Evolutionary conservation across 2,329 filamentous ascomycete species (phyloP), one percentile per base, ranked within the genome.

Genomic region (Chrysoporthe cubensis): DNA sequence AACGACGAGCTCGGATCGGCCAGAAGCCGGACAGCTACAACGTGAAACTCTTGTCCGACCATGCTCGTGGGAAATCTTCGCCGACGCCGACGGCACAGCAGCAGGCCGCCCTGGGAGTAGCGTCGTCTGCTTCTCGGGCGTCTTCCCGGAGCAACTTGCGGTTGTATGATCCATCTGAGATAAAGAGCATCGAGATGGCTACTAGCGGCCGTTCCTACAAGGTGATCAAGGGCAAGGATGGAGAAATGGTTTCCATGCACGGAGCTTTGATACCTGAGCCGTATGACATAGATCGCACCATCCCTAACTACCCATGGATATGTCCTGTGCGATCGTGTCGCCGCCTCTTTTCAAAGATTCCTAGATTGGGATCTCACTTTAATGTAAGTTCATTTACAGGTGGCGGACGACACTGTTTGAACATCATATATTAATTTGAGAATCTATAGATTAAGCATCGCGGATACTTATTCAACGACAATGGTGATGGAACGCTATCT

Each of bases 281-380:
- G 26, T 26, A 26, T 26, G 26, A 26, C 26, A 26, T 26, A 26
- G 26, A 26, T 26, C 26, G 26, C 26, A 26, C 26, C 26, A 26
- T 26, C 26, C 26, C 26, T 26, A 26, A 26, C 26, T 26, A 26
- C 26, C 26, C 26, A 26, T 26, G 26, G 26, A 26, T 26, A 26
- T 26, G 26, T 26, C 26, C 26, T 26, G 26, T 26, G 26, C 26
- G 26, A 26, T 26, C 26, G 26, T 26, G 26, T 26, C 26, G 32
- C 64, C 66, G 42, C 46, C 43, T 69, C 0, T 71, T 69, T 50
- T 44, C 44, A 34, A 71, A 67, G 44, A 58, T 56, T 2, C 37
- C 26, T 0, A 69, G 68, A 16, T 59, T 75, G 2, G 72, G 72
- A 1, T 68, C 66, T 34, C 74, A 75, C 42, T 75, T 75, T 16